Base-by-base conservation (phyloP, 164 flowering plant species). In the Santalum album region DNA sequence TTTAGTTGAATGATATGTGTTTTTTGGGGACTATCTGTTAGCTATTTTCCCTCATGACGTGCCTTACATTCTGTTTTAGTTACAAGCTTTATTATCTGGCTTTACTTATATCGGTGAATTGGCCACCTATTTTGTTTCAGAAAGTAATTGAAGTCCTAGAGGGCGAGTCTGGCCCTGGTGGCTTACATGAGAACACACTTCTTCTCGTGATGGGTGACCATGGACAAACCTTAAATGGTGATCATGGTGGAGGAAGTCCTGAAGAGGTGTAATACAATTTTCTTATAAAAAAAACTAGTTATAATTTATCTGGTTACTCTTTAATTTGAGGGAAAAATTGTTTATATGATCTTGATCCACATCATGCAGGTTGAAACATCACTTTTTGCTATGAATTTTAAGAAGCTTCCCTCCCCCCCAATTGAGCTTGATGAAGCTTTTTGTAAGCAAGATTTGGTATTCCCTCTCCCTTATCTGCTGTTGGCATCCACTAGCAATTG, bases 181-280 rank as follows among this genome's bases (percentile, higher is more conserved):
- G 80, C 53, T 56, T 82, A 52, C 99, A 94, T 71, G 95, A 94
- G 68, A 82, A 82, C 62, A 87, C 97, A 19, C 56, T 87, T 49
- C 83, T 94, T 49, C 65, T 94, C 58, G 99, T 90, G 55, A 83
- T 94, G 97, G 99, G 99, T 55, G 99, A 94, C 70, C 99, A 90
- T 78, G 99, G 96, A 24, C 97, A 94, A 78, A 94, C 99, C 27
- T 2, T 84, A 52, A 87, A 94, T 70, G 97, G 99, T 49, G 99
- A 94, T 79, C 99, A 94, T 76, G 99, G 99, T 54, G 99, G 97
- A 58, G 99, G 99, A 26, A 78, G 81, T 75, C 64, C 87, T 25
- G 98, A 92, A 72, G 98, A 92, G 96, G 98, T 88, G 12, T 48
- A 36, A 24, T 50, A 40, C 12, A 18, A 4, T 54, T 10, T 43